A percentile compares a stretch with the other conserved stretches of the same genome.
phyloP scores from a whole-genome alignment of 2,329 filamentous ascomycete species.

The Pezicula carpinea region DNA sequence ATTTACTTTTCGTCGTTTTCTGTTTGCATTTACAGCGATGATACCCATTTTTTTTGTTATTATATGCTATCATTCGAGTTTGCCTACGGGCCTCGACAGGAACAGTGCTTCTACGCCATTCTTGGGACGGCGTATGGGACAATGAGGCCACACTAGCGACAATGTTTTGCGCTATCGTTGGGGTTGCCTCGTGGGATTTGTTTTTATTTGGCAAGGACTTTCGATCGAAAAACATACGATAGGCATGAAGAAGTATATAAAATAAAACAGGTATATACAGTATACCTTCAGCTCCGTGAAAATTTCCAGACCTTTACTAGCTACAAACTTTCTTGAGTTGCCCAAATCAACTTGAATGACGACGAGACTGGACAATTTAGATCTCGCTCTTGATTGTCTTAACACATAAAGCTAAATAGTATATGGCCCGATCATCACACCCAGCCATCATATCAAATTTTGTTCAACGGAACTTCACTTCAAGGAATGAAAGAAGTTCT shows the following conservation, averaged over 20 bases:
- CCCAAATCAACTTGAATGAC: too few species aligned
- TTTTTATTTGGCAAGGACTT: constrained; percentile 10
- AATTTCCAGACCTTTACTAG: too few species aligned
- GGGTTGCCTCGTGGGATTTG: constrained; percentile 25
- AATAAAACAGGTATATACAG: too few species aligned
- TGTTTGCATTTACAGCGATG: constrained; percentile 34
- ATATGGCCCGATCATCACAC: too few species aligned
- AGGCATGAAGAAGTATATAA: not conserved
- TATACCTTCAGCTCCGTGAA: too few species aligned
- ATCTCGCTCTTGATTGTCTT: too few species aligned
- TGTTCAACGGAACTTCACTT: too few species aligned
- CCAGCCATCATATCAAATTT: too few species aligned
- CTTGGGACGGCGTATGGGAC: constrained; percentile 43
- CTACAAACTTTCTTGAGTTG: too few species aligned
- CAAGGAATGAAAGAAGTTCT: too few species aligned
- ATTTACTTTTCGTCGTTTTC: constrained; percentile 16
- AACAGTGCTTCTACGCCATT: constrained; percentile 45
- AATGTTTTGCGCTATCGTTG: constrained; percentile 51
- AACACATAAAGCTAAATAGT: too few species aligned
- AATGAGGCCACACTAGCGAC: constrained; percentile 36
- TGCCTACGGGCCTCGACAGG: constrained; percentile 28
- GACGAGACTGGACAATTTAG: too few species aligned
- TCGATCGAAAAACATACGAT: not conserved
- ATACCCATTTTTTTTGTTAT: constrained; percentile 22
- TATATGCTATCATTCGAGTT: constrained; percentile 45